Base-by-base conservation (phyloP, 305 asterid genomes). In the Rubia occidens region DNA sequence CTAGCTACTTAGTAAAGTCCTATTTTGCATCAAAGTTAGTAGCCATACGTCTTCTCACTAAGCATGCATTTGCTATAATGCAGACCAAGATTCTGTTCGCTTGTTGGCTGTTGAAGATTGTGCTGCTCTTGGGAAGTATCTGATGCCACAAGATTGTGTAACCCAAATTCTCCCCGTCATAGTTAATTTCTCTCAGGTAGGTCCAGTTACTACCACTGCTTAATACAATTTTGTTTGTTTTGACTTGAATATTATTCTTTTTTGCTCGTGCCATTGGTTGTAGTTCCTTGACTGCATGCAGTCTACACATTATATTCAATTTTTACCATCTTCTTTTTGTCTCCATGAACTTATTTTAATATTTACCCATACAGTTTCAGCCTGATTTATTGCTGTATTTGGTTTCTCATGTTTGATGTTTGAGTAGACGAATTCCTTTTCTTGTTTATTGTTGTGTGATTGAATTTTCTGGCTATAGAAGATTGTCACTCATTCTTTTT, bases 51-150 rank as follows among this genome's bases (percentile, higher is more conserved):
- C 2, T 54, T 17, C 7, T 13, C 55, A 43, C 70, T 71, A 62
- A 60, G 65, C 14, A 60, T 49, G 63, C 45, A 60, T 64, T 55
- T 51, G 6, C 39, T 13, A 35, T 68, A 8, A 56, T 68, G 14
- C 77, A 80, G 82, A 81, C 71, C 82, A 78, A 78, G 82, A 81
- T 72, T 78, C 82, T 78, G 82, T 81, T 54, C 77, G 82, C 42
- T 55, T 81, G 60, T 67, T 80, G 76, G 84, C 84, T 55, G 84
- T 80, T 69, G 84, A 80, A 71, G 80, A 66, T 65, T 80, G 84
- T 72, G 84, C 82, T 60, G 82, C 84, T 65, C 70, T 80, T 44
- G 84, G 82, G 65, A 80, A 80, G 67, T 77, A 77, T 26, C 68
- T 80, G 77, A 76, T 72, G 20, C 82, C 84, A 53, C 79, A 80